Conservation (phyloP, 2,329 filamentous ascomycete genomes). For the Lecanosticta acicola region DNA sequence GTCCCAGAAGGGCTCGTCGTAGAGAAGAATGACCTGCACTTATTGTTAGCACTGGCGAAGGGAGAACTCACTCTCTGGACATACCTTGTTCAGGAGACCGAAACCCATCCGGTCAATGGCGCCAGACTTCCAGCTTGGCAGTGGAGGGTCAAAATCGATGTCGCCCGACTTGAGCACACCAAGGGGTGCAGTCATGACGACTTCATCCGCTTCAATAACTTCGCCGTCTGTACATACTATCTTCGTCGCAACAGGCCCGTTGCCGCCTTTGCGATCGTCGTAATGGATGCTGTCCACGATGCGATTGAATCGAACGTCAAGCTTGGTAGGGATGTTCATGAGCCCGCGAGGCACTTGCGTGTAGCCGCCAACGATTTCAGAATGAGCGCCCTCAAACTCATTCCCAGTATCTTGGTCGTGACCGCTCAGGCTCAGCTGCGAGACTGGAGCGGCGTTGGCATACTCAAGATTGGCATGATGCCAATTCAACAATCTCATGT, state of each 20-base stretch:
- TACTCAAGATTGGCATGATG: constrained; percentile 98
- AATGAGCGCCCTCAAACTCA: constrained; percentile 92
- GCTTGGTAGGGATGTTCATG: constrained; percentile 65
- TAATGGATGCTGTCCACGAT: constrained; percentile 70
- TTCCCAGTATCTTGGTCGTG: constrained; percentile 99
- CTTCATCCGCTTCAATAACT: constrained; percentile 72
- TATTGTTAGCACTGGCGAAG: constrained; percentile 12
- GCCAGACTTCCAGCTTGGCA: constrained; percentile 80
- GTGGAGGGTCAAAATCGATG: constrained; percentile 78
- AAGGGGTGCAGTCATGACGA: constrained; percentile 85
- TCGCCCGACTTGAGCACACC: constrained; percentile 82
- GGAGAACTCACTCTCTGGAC: neutral
- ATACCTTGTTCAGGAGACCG: constrained; percentile 83
- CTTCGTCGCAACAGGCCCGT: constrained; percentile 46
- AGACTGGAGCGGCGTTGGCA: constrained; percentile 85
- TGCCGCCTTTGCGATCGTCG: constrained; percentile 21
- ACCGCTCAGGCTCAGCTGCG: constrained; percentile 76
- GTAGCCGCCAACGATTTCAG: constrained; percentile 89
- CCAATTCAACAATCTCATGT: constrained; percentile 92
- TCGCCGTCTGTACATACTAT: constrained; percentile 75
- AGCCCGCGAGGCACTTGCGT: constrained; percentile 87
- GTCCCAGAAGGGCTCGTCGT: constrained; percentile 88
- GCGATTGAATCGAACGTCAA: constrained; percentile 71
- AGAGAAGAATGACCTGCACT: constrained; percentile 68
- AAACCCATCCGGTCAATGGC: constrained; percentile 83